These are phyloP conservation scores for Umbelopsis vinacea DNA, from an alignment of 192 early-diverging fungal species.

Conservation along the genomic window DNA sequence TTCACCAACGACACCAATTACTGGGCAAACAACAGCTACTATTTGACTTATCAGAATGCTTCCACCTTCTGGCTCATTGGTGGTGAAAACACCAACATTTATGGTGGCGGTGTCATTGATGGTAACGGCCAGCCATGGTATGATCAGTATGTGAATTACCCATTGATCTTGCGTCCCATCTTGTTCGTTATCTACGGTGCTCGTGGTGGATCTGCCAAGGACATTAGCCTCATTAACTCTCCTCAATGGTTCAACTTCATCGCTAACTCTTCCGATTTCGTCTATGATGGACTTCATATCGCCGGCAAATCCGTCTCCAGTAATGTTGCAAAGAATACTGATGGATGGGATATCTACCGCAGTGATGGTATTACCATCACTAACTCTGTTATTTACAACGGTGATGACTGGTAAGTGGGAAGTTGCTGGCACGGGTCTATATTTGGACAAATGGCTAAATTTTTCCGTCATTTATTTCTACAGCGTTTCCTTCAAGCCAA, in stretches of 20 bases:
- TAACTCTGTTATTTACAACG: constrained; percentile 29
- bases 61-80: constrained; percentile 32
- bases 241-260: constrained; percentile 24
- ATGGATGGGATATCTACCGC: constrained; percentile 31
- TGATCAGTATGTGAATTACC: constrained; percentile 11
- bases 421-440: background rate
- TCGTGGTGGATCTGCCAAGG: constrained; percentile 15
- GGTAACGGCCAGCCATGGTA: constrained; percentile 30
- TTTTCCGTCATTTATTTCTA: background rate
- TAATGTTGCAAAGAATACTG: constrained; percentile 29
- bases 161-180: constrained; percentile 19
- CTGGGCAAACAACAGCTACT: constrained; percentile 24
- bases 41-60: constrained; percentile 26
- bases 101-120: constrained; percentile 27
- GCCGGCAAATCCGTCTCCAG: background rate
- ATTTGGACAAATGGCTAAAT: background rate
- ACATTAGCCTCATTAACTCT: background rate
- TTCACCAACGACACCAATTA: constrained; percentile 21
- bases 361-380: constrained; percentile 26
- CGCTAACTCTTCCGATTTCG: constrained; percentile 18
- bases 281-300: constrained; percentile 18
- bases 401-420: constrained; percentile 23
- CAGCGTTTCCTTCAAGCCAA: constrained; percentile 26
- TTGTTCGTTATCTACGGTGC: constrained; percentile 25
- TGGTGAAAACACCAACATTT: constrained; percentile 18